Percentiles rank a stretch among this genome's conserved stretches.
phyloP scores from a whole-genome alignment of 768 basidiomycete species.

The Rhodosporidiobolus odoratus region DNA sequence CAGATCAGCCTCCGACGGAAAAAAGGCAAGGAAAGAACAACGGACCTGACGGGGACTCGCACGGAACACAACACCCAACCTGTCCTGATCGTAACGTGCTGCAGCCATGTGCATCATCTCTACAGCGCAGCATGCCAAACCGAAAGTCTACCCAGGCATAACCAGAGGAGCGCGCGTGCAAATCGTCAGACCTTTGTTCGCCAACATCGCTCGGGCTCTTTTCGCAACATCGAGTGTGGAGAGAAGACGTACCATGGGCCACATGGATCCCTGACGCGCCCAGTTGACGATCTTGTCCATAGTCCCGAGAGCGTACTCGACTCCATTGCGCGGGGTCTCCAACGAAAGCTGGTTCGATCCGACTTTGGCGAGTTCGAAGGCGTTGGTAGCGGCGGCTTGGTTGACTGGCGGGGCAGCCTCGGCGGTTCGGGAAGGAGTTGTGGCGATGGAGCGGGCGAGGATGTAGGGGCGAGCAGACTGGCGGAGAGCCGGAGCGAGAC shows the following conservation, averaged over 20 bases:
- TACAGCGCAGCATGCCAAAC: conserved; percentile 97
- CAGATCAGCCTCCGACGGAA: background rate
- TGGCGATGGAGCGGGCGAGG: conserved; percentile 25
- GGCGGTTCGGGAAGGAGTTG: conserved; percentile 15
- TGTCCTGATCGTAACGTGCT: conserved; percentile 95
- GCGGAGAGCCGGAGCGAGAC: conserved; percentile 29
- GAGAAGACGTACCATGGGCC: conserved; percentile 81
- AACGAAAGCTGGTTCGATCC: conserved; percentile 47
- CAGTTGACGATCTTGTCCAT: conserved; percentile 96
- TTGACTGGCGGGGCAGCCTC: conserved; percentile 1
- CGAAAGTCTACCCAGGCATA: conserved; percentile 48
- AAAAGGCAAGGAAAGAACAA: background rate
- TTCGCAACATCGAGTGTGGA: too few species aligned
- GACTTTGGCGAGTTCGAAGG: conserved; percentile 33
- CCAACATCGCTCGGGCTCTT: too few species aligned
- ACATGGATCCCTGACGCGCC: conserved; percentile 96
- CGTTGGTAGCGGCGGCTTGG: conserved; percentile 12
- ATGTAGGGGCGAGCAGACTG: conserved; percentile 15
- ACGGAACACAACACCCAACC: conserved; percentile 94
- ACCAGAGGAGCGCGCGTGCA: background rate
- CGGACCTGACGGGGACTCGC: conserved; percentile 72
- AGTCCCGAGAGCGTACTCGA: conserved; percentile 96
- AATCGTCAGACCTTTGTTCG: background rate
- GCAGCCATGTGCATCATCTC: conserved; percentile 99
- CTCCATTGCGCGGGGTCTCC: conserved; percentile 81